Evolutionary conservation across 768 basidiomycete species (phyloP).

Genomic region (Tricholoma sp.): DNA sequence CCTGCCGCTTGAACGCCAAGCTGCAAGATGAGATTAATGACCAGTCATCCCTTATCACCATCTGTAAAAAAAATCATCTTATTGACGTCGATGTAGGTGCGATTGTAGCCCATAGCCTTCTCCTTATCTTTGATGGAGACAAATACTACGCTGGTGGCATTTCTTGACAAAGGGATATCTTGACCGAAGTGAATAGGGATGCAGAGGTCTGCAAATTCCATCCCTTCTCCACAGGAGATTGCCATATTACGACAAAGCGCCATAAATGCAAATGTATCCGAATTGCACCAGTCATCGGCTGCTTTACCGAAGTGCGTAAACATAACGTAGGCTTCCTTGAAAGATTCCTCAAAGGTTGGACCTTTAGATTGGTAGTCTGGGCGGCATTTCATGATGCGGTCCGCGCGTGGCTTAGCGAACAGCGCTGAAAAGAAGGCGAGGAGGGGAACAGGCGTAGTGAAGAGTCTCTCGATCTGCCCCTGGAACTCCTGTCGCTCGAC

Average conservation of each 20-base stretch:
- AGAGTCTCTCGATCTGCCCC: no score
- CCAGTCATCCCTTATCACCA: neutral
- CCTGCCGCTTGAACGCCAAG: neutral
- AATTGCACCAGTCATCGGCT: neutral
- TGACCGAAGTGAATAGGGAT: neutral
- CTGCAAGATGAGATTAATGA: neutral
- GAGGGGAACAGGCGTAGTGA: neutral
- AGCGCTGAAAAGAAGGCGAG: neutral
- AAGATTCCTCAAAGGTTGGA: neutral
- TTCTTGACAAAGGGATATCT: neutral
- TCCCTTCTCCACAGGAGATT: no score
- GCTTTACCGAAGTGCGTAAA: slow-evolving; percentile 1
- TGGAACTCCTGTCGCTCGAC: neutral
- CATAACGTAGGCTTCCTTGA: neutral
- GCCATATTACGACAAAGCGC: neutral
- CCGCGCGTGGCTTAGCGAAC: neutral
- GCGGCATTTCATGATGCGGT: neutral
- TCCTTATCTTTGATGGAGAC: neutral
- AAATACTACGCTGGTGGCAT: neutral
- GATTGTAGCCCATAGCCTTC: neutral
- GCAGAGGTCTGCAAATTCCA: neutral
- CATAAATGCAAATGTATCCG: neutral
- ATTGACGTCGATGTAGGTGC: neutral
- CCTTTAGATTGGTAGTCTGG: neutral
- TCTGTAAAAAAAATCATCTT: neutral